phyloP scores from a whole-genome alignment of 768 basidiomycete genomes.

The Daedalea quercina region DNA sequence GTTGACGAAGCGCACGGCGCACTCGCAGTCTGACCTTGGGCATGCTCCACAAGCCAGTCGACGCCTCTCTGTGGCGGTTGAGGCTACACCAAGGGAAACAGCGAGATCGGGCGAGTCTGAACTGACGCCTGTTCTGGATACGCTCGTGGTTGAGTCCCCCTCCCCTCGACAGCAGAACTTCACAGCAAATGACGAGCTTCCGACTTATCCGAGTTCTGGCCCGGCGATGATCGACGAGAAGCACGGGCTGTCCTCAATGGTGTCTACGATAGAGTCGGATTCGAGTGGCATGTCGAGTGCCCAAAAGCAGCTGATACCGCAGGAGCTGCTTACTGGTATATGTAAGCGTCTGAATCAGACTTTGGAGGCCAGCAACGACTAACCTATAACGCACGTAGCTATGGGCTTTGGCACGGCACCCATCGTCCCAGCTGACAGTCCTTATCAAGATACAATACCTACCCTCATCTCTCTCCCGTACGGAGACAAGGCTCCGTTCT shows the following conservation, averaged over 20 bases:
- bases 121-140: too few relatives aligned
- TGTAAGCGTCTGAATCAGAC: conserved; percentile 38
- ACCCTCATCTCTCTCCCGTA: conserved; percentile 71
- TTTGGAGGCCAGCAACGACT: background rate
- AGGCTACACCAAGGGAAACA: too few relatives aligned
- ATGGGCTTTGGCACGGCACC: conserved; percentile 59
- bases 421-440: conserved; percentile 38
- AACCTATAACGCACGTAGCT: conserved; percentile 32
- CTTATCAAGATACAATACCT: conserved; percentile 53
- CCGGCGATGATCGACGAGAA: background rate
- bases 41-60: background rate
- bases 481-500: conserved; percentile 58
- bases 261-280: background rate
- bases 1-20: background rate
- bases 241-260: background rate
- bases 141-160: too few relatives aligned
- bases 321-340: conserved; percentile 25
- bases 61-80: background rate
- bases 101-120: too few relatives aligned
- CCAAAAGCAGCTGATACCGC: background rate
- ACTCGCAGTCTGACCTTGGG: background rate
- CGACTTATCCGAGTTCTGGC: background rate
- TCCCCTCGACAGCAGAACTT: too few relatives aligned
- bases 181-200: too few relatives aligned
- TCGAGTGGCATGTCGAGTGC: background rate